Base-by-base conservation (phyloP, 805 yeast species). In the Metschnikowia sp. region DNA sequence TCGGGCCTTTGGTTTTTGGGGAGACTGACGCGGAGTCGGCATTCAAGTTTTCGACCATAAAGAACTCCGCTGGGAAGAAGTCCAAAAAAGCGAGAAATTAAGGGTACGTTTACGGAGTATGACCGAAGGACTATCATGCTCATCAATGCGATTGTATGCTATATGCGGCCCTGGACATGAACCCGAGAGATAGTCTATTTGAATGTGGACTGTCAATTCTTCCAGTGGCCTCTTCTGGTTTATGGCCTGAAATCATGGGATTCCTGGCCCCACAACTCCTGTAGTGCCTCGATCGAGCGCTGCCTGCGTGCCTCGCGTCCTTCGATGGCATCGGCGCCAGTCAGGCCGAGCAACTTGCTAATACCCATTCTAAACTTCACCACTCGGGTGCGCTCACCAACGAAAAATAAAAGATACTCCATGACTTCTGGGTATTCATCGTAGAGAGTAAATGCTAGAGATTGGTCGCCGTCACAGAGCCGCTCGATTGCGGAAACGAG, bases 1-100 rank as follows among this genome's bases (percentile, higher is more conserved):
- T 92, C 8, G 99, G 99, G 10, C 81, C 89, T 0, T 68, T 92
- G 52, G 63, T 82, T 0, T 86, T 73, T 64, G 97, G 96, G 3
- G 76, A 77, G 45, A 75, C 76, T 10, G 49, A 49, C 13, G 53
- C 68, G 6, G 48, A 48, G 15, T 48, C 59, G 10, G 50, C 62
- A 2, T 68, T 72, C 50, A 55, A 55, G 26, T 72, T 72, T 62
- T 72, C 68, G 5, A 49, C 50, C 26, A 39, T 50, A 12, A 48
- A 53, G 45, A 22, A 22, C 26, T 43, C 52, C 39, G 56, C 58
- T 46, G 55, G 55, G 48, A 44, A 47, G 47, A 35, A 40, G 40
- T 32, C 36, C 8, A 38, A 34, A 13, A 43, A 37, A 41, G 15
- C 32, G 30, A 18, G 43, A 7, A 22, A 22, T 22, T 22, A 22